Evolutionary conservation across 495 filamentous ascomycete genomes (phyloP), one percentile per base, ranked within the genome.

Genomic region (Aspergillus carlsbadensis): DNA sequence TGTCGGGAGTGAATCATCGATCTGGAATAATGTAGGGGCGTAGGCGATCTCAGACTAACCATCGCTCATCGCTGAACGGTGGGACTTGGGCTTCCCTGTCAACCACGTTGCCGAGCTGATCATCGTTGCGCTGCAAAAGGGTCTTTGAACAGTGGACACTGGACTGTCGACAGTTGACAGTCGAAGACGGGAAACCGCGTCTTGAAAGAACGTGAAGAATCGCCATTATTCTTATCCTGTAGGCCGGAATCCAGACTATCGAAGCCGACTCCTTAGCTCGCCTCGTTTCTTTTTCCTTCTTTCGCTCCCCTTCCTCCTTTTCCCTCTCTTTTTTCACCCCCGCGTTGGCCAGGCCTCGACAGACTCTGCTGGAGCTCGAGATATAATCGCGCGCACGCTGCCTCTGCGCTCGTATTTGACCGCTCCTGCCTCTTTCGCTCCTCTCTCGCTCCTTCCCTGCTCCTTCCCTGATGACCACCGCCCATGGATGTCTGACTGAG

Each of bases 61-160:
- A 4, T 8, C 26, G 8, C 4, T 8, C 26, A 4, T 29, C 26
- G 8, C 45, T 46, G 57, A 57, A 56, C 50, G 40, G 60, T 45
- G 51, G 54, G 49, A 54, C 48, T 53, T 62, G 54, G 55, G 18
- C 33, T 52, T 42, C 65, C 65, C 65, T 68, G 65, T 68, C 65
- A 68, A 68, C 65, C 65, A 68, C 65, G 65, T 68, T 68, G 65
- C 56, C 48, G 59, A 45, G 52, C 29, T 55, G 65, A 62, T 67
- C 56, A 58, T 36, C 31, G 18, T 29, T n/a, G n/a, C n/a, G n/a
- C n/a, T 43, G 18, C 10, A 35, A 24, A n/a, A n/a, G n/a, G n/a
- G n/a, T n/a, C n/a, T n/a, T n/a, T n/a, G n/a, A n/a, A n/a, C n/a
- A n/a, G n/a, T n/a, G n/a, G n/a, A n/a, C n/a, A n/a, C n/a, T n/a